These are phyloP conservation scores for Hypoxylon lienhwacheense DNA, from an alignment of 495 filamentous ascomycete species.

Conservation along the genomic window DNA sequence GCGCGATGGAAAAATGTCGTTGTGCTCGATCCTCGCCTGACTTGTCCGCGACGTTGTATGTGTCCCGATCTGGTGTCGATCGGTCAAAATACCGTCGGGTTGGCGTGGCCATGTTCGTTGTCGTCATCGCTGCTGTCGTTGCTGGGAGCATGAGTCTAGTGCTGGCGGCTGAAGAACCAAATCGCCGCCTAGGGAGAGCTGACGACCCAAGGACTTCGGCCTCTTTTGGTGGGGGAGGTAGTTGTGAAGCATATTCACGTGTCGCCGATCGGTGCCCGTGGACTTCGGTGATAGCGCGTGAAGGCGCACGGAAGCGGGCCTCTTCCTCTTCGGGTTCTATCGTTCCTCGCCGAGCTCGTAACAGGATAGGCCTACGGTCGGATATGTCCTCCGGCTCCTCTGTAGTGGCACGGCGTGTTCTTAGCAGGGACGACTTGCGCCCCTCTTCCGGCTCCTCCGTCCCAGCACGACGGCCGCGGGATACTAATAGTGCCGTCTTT, in stretches of 20 bases:
- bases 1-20: constrained; percentile 46
- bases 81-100: constrained; percentile 54
- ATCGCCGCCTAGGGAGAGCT: constrained; percentile 47
- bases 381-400: constrained; percentile 52
- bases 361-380: constrained; percentile 46
- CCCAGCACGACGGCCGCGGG: constrained; percentile 46
- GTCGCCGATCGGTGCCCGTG: constrained; percentile 38
- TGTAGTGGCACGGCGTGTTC: constrained; percentile 49
- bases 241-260: constrained; percentile 41
- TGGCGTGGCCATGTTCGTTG: constrained; percentile 28
- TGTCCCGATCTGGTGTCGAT: constrained; percentile 45
- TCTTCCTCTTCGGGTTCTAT: constrained; percentile 53
- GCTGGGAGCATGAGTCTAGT: constrained; percentile 41
- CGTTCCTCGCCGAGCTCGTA: constrained; percentile 45
- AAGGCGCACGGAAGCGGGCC: constrained; percentile 54
- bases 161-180: constrained; percentile 44
- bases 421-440: constrained; percentile 49
- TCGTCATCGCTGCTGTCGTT: constrained; percentile 22
- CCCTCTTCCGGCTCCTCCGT: constrained; percentile 53
- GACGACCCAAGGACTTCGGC: constrained; percentile 38
- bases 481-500: constrained; percentile 51
- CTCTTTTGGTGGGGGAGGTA: constrained; percentile 38
- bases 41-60: constrained; percentile 41
- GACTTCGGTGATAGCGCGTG: constrained; percentile 61
- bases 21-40: constrained; percentile 46